Evolutionary conservation across 2,329 filamentous ascomycete genomes (phyloP), one percentile per base, ranked within the genome.

Genomic region (Fusarium sp.): DNA sequence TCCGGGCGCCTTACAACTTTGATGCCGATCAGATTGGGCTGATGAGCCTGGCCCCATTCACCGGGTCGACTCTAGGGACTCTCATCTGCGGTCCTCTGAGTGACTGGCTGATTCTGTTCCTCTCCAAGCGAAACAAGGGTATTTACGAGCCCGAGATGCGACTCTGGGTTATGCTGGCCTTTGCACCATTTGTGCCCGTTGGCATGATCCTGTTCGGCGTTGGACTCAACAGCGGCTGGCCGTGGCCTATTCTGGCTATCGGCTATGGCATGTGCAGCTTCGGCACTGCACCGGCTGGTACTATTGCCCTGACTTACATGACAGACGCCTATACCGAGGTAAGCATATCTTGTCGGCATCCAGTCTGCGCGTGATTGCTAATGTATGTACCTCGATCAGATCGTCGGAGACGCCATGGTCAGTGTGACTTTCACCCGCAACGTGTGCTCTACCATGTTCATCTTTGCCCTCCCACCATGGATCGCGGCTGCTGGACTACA

Each of bases 111-210:
- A 82, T 85, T 29, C 27, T 83, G 6, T 78, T 76, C 42, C 77
- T 84, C 13, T 76, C 85, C 0, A 79, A 78, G 20, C 78, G 81
- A 0, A 85, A 85, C 11, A 78, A 79, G 2, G 84, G 84, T 8
- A 79, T 83, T 35, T 85, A 83, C 52, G 84, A 86, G 68, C 84
- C 85, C 0, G 85, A 86, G 63, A 85, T 85, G 80, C 79, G 84
- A 2, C 73, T 86, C 5, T 68, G n/a, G 35, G 20, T 36, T 2
- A 36, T 59, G 31, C 2, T 25, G 4, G 50, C 50, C 4, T 56
- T 56, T 29, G 50, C 50, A 2, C 47, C 65, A 0, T 57, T 63
- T 25, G 57, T 66, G 6, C 64, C 64, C 2, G 16, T 56, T 20
- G 57, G 64, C 1, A 56, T 56, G 40, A 33, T 66, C 5, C 2